Base-by-base conservation (phyloP, 331 rosid species). In the Quercus phellos region DNA sequence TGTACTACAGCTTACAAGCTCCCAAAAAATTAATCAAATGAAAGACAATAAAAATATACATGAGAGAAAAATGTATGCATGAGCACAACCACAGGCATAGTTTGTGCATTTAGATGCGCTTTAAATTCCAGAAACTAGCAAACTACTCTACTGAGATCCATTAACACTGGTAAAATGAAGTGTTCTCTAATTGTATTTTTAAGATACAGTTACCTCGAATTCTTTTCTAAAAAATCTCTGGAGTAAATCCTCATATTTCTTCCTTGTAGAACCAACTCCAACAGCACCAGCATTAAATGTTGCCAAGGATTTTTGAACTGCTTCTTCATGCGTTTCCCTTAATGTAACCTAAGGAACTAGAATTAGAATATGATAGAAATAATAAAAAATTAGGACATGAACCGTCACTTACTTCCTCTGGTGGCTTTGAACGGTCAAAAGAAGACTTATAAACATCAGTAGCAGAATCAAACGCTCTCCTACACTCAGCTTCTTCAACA, bases 401-500 rank as follows among this genome's bases (percentile, higher is more conserved):
- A 63, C 60, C 55, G 80, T n/a, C 72, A 86, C 97, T 83, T 79
- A 94, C 98, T 78, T 94, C 98, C 82, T 94, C 98, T 1, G 97
- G 90, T 71, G 86, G 86, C 68, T 82, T 84, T 14, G 98, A 87
- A 67, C 86, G 90, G 70, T 90, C 94, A 86, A 90, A 94, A 55
- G 90, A 51, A 53, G 93, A 82, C 90, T 80, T 88, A 75, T 94
- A 91, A 70, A 85, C 87, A 64, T 89, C 93, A 69, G 89, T 68
- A 72, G 96, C 96, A 70, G 87, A 81, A 78, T 91, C 97, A 84
- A 83, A 89, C 58, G 97, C 97, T 74, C 84, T 88, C 19, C 83
- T 90, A 77, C 98, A 94, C 88, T 90, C 97, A 1, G 92, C 83
- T 83, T 91, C 97, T 86, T 91, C 98, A 73, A 91, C 98, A 82